Evolutionary conservation across 768 basidiomycete species (phyloP).

Genomic region (Coprinopsis strossmayeri): DNA sequence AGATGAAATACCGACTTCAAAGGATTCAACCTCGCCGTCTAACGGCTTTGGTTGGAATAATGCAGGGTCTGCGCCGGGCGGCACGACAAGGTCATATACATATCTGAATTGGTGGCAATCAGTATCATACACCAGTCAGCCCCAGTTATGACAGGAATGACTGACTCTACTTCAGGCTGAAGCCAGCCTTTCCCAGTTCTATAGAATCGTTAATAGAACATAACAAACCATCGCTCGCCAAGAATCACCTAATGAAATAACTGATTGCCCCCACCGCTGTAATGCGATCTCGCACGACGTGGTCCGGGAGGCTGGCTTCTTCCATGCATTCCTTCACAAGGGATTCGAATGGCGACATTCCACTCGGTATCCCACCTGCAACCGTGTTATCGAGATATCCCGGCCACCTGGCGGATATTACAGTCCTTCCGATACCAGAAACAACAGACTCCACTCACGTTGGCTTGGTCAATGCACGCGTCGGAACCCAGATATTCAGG

Average conservation of each 20-base stretch:
- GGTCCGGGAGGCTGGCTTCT: slow-evolving; percentile 76
- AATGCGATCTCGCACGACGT: slow-evolving; percentile 53
- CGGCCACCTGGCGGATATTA: slow-evolving; percentile 52
- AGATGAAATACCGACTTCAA: slow-evolving; percentile 49
- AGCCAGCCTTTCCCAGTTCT: slow-evolving; percentile 70
- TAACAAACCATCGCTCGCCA: neutral
- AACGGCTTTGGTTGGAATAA: slow-evolving; percentile 62
- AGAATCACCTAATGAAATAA: slow-evolving; percentile 67
- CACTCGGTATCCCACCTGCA: slow-evolving; percentile 87
- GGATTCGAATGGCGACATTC: slow-evolving; percentile 63
- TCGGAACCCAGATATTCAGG: slow-evolving; percentile 81
- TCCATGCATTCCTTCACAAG: slow-evolving; percentile 91
- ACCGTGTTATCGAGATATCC: slow-evolving; percentile 86
- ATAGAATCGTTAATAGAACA: neutral
- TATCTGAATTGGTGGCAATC: slow-evolving; percentile 41
- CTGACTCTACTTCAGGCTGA: slow-evolving; percentile 82
- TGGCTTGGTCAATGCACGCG: slow-evolving; percentile 77
- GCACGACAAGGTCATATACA: slow-evolving; percentile 76
- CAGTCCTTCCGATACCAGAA: neutral
- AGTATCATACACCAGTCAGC: neutral
- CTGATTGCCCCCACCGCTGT: slow-evolving; percentile 64
- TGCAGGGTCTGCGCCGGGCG: slow-evolving; percentile 37
- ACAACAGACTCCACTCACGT: slow-evolving; percentile 48
- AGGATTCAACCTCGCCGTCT: slow-evolving; percentile 93
- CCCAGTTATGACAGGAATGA: slow-evolving; percentile 7